A percentile compares a stretch with the other conserved stretches of the same genome.
Conservation (phyloP, 2,329 filamentous ascomycete genomes). For the Alternaria atra region DNA sequence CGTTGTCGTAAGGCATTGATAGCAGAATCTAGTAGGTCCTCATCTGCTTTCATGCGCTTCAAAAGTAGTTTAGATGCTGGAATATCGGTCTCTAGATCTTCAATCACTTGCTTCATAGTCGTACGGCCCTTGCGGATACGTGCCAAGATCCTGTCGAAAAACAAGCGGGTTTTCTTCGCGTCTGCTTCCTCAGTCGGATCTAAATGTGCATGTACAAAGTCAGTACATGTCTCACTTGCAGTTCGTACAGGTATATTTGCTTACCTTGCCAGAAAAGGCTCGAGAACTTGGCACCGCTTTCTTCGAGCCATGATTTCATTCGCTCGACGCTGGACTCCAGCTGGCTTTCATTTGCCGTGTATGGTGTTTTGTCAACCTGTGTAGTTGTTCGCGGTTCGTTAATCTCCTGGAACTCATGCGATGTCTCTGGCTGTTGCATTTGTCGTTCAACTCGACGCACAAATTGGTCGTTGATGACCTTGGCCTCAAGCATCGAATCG, state of each 20-base stretch:
- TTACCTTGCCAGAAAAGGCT: constrained; percentile 40
- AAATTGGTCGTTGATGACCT: constrained; percentile 40
- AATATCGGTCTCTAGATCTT: constrained; percentile 38
- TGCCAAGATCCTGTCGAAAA: constrained; percentile 30
- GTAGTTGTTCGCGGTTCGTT: background rate
- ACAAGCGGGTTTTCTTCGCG: constrained; percentile 28
- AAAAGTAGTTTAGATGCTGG: constrained; percentile 38
- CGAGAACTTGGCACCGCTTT: constrained; percentile 33
- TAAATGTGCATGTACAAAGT: too few species aligned
- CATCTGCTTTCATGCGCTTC: constrained; percentile 36
- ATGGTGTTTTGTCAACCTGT: background rate
- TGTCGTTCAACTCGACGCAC: constrained; percentile 39
- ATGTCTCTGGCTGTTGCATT: constrained; percentile 19
- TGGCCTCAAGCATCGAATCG: constrained; percentile 35
- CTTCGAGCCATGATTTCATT: constrained; percentile 43
- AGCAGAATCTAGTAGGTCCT: constrained; percentile 29
- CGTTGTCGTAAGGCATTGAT: constrained; percentile 22
- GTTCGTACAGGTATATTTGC: too few species aligned
- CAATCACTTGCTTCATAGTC: constrained; percentile 33
- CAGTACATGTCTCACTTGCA: too few species aligned
- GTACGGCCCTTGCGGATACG: constrained; percentile 33
- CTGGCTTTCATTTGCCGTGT: background rate
- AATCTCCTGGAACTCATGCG: background rate
- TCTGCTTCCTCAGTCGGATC: constrained; percentile 41
- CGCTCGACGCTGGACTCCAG: constrained; percentile 40